Percentiles rank a stretch among this genome's conserved stretches.
These are phyloP conservation scores for Candida corydali DNA, from an alignment of 805 yeast genomes.

Conservation along the genomic window DNA sequence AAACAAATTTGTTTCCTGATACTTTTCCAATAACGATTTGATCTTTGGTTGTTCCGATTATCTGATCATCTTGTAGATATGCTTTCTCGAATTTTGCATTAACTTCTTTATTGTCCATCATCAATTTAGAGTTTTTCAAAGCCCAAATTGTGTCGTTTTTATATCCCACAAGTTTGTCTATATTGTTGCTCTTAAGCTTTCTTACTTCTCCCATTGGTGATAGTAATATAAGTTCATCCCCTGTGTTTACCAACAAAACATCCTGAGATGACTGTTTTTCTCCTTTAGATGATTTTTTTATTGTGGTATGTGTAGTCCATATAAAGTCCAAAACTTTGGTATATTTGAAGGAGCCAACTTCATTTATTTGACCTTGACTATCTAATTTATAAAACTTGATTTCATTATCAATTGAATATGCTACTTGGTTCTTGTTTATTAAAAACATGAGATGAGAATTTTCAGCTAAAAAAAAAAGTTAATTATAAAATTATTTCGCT, in stretches of 20 bases:
- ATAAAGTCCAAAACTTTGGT: constrained; percentile 3
- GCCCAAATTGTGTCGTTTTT: constrained; percentile 2
- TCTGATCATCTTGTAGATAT: neutral
- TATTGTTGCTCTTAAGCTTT: neutral
- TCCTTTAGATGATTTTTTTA: constrained; percentile 3
- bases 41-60: neutral
- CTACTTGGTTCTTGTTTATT: constrained; percentile 5
- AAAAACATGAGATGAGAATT: constrained; percentile 5
- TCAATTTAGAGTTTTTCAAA: neutral
- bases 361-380: constrained; percentile 1
- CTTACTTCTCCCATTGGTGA: constrained; percentile 1
- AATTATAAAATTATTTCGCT: neutral
- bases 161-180: neutral
- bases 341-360: neutral
- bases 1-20: constrained; percentile 1
- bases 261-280: constrained; percentile 1
- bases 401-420: constrained; percentile 7
- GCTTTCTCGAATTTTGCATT: neutral
- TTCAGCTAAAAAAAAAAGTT: no score
- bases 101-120: neutral
- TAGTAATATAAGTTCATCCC: neutral
- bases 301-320: constrained; percentile 5
- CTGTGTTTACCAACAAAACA: constrained; percentile 1
- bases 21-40: constrained; percentile 1
- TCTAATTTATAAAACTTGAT: constrained; percentile 6